Conservation (phyloP, 164 flowering plant genomes). For the Warburgia ugandensis region DNA sequence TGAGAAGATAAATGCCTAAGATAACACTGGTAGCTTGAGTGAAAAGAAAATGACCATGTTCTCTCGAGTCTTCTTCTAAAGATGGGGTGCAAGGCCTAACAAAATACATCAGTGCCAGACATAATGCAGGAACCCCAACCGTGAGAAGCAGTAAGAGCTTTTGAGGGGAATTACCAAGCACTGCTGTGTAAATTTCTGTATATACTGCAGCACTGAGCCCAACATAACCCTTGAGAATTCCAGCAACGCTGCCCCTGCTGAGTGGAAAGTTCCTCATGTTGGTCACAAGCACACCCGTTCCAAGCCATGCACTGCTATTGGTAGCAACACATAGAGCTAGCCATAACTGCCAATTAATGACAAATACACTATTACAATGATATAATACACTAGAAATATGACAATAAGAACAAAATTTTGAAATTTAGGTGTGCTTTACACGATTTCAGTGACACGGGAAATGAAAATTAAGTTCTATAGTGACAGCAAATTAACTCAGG, state of each 20-base stretch:
- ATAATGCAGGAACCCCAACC: constrained; percentile 65
- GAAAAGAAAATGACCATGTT: constrained; percentile 57
- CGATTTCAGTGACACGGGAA: too few relatives aligned
- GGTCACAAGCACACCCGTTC: constrained; percentile 73
- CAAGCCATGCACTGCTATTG: constrained; percentile 75
- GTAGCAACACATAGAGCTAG: constrained; percentile 64
- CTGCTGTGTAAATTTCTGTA: constrained; percentile 54
- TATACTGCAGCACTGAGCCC: constrained; percentile 85
- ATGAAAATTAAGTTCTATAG: neutral
- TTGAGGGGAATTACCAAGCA: constrained; percentile 55
- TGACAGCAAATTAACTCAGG: too few relatives aligned
- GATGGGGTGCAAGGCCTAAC: constrained; percentile 77
- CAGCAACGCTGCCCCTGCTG: constrained; percentile 81
- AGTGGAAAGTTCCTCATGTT: constrained; percentile 88
- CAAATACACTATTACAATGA: neutral
- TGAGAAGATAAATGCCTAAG: constrained; percentile 67
- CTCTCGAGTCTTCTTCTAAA: constrained; percentile 47
- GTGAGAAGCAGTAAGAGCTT: constrained; percentile 57
- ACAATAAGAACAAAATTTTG: neutral
- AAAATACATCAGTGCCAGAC: constrained; percentile 61
- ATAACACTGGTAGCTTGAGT: constrained; percentile 52
- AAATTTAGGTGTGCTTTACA: too few relatives aligned
- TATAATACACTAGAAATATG: neutral
- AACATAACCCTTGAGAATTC: constrained; percentile 77
- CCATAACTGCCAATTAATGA: constrained; percentile 55